These are phyloP conservation scores for Trypanosoma mega DNA, from an alignment of 208 protist genomes.

Conservation along the genomic window DNA sequence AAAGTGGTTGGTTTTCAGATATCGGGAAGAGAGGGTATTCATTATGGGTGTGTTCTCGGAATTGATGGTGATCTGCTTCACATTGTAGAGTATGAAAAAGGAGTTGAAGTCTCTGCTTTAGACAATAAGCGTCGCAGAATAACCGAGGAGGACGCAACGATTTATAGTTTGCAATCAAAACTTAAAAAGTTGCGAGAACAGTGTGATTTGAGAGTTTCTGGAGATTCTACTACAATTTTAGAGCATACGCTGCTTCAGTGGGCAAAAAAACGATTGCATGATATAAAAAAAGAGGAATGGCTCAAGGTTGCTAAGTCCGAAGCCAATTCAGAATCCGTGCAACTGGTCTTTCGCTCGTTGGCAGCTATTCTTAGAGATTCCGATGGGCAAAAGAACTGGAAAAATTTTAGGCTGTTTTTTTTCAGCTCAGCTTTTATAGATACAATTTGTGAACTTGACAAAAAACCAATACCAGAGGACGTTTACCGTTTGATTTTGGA, in stretches of 20 bases:
- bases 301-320: neutral
- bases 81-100: slow-evolving; percentile 12
- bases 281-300: slow-evolving; percentile 12
- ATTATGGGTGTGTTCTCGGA: slow-evolving; percentile 17
- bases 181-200: slow-evolving; percentile 9
- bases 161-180: slow-evolving; percentile 20
- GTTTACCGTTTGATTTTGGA: slow-evolving; percentile 19
- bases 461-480: slow-evolving; percentile 8
- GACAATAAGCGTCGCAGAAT: slow-evolving; percentile 14
- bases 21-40: slow-evolving; percentile 1
- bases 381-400: slow-evolving; percentile 5
- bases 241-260: slow-evolving; percentile 9
- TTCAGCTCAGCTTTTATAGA: slow-evolving; percentile 9
- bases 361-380: slow-evolving; percentile 9
- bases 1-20: slow-evolving; percentile 12
- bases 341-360: neutral
- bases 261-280: slow-evolving; percentile 13
- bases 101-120: slow-evolving; percentile 10
- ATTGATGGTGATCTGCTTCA: neutral
- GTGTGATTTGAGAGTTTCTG: neutral
- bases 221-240: neutral
- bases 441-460: slow-evolving; percentile 14
- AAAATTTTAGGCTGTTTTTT: neutral
- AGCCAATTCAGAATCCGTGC: slow-evolving; percentile 3
- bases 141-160: slow-evolving; percentile 13